These are phyloP conservation scores for Phaeomoniella chlamydospora DNA, from an alignment of 2,329 filamentous ascomycete genomes.

Conservation along the genomic window DNA sequence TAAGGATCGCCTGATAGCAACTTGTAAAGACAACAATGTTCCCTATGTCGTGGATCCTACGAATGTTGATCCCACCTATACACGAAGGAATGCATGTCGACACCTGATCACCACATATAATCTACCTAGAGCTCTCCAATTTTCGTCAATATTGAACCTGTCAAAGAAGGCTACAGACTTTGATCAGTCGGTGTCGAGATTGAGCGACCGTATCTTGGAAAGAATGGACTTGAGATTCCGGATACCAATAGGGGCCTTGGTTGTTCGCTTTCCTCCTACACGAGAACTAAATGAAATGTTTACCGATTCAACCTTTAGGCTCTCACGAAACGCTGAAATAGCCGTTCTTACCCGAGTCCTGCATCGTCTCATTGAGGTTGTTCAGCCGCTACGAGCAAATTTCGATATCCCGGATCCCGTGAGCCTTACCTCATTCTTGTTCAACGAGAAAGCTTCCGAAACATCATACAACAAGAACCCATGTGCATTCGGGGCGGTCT, in stretches of 20 bases:
- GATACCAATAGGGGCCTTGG: background rate
- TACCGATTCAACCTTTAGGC: background rate
- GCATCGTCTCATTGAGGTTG: background rate
- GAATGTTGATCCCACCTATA: conserved; percentile 64
- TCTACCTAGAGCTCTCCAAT: conserved; percentile 55
- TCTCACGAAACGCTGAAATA: background rate
- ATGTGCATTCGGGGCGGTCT: background rate
- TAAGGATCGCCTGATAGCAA: conserved; percentile 35
- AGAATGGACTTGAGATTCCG: background rate
- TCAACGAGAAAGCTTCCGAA: background rate
- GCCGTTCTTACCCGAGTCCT: background rate
- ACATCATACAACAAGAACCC: background rate
- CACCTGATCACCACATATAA: conserved; percentile 42
- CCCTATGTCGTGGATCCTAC: conserved; percentile 76
- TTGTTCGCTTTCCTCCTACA: background rate
- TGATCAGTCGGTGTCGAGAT: background rate
- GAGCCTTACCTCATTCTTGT: background rate
- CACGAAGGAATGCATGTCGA: conserved; percentile 67
- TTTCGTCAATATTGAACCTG: background rate
- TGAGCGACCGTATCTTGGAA: background rate
- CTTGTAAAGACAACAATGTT: conserved; percentile 54
- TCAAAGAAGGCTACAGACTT: background rate
- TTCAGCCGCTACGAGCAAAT: background rate
- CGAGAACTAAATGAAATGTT: background rate
- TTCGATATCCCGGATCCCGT: too few species aligned